A percentile compares a stretch with the other conserved stretches of the same genome.
These are phyloP conservation scores for Trichoderma hamatum DNA, from an alignment of 2,329 filamentous ascomycete species.

Conservation along the genomic window DNA sequence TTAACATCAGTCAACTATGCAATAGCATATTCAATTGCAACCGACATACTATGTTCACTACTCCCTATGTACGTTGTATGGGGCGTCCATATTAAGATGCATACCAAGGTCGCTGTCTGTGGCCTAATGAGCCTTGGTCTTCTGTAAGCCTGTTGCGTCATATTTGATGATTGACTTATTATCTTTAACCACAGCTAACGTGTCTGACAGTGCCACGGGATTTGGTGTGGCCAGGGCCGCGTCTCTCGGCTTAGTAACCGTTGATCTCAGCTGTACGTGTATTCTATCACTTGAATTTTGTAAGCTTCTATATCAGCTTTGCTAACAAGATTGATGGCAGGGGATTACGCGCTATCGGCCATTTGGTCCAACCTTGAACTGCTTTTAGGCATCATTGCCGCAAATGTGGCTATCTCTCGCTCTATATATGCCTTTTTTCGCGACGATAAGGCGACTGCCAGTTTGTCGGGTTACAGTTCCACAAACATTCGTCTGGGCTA, in stretches of 20 bases:
- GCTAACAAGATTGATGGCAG: background rate
- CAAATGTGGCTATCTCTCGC: background rate
- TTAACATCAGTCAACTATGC: background rate
- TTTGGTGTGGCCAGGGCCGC: too few species aligned
- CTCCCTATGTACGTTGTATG: background rate
- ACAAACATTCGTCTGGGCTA: too few species aligned
- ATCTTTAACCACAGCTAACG: background rate
- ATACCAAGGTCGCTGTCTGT: background rate
- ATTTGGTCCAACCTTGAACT: constrained; percentile 1
- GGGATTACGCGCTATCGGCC: background rate
- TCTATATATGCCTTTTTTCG: too few species aligned
- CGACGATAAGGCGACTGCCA: too few species aligned
- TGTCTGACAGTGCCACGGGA: too few species aligned
- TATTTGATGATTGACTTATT: background rate
- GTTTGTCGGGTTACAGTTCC: too few species aligned
- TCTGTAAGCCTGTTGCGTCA: background rate
- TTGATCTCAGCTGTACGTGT: too few species aligned
- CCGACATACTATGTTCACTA: background rate
- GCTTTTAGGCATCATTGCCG: background rate
- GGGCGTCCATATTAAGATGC: background rate
- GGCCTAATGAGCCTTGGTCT: background rate
- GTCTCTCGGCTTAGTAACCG: too few species aligned
- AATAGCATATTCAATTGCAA: background rate
- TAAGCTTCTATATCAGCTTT: background rate
- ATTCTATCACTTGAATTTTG: too few species aligned